A percentile compares a stretch with the other conserved stretches of the same genome.
phyloP scores from a whole-genome alignment of 2,329 filamentous ascomycete genomes.

The Colletotrichum sansevieriae region DNA sequence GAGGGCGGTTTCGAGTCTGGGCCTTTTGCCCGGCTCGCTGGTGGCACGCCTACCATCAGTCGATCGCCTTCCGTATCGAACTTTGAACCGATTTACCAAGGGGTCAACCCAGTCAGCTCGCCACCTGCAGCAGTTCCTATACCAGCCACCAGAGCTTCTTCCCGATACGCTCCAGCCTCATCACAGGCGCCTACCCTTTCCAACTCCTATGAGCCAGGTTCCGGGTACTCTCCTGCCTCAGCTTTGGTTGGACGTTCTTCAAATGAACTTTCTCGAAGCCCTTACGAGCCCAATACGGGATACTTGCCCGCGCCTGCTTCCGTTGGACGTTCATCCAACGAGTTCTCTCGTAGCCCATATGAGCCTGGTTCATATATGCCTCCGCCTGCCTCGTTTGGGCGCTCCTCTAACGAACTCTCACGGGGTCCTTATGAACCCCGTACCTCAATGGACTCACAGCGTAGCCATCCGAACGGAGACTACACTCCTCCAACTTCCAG shows the following conservation, averaged over 20 bases:
- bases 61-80: constrained; percentile 77
- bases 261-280: constrained; percentile 48
- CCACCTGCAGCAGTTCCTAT: constrained; percentile 52
- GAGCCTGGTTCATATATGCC: constrained; percentile 44
- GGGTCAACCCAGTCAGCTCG: constrained; percentile 52
- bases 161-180: constrained; percentile 63
- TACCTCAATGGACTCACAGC: constrained; percentile 58
- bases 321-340: constrained; percentile 45
- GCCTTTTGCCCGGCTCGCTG: constrained; percentile 85
- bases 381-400: constrained; percentile 44
- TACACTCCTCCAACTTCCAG: constrained; percentile 46
- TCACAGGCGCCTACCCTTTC: constrained; percentile 47
- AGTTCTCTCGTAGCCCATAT: constrained; percentile 47
- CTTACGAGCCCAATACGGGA: constrained; percentile 44
- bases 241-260: constrained; percentile 41
- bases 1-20: constrained; percentile 73
- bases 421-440: constrained; percentile 48
- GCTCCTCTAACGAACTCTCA: constrained; percentile 49
- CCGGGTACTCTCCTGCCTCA: constrained; percentile 19
- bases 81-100: constrained; percentile 79
- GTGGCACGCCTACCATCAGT: constrained; percentile 81
- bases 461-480: constrained; percentile 45
- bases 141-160: constrained; percentile 58
- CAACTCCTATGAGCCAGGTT: constrained; percentile 45
- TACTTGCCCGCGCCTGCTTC: constrained; percentile 4